A percentile compares a stretch with the other conserved stretches of the same genome.
These are phyloP conservation scores for Scedosporium dehoogii DNA, from an alignment of 2,329 filamentous ascomycete genomes.

Conservation along the genomic window DNA sequence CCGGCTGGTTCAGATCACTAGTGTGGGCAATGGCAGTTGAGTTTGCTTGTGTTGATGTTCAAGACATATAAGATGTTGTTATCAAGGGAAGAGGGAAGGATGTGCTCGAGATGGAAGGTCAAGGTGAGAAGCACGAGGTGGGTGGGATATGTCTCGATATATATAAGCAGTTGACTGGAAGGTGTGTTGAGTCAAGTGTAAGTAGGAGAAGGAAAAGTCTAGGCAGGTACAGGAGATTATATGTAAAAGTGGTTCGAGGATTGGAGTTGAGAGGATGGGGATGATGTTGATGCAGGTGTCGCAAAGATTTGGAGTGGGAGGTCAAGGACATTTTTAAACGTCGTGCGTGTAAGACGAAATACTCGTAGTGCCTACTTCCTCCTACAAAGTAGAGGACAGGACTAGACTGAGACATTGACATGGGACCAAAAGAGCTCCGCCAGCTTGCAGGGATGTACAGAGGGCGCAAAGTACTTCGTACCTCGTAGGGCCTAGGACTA, in stretches of 20 bases:
- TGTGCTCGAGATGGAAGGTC: not conserved
- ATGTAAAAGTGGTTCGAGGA: not conserved
- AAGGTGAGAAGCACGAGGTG: not conserved
- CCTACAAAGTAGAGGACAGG: too few relatives aligned
- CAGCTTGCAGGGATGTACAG: too few relatives aligned
- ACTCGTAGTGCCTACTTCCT: not conserved
- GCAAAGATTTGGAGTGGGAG: not conserved
- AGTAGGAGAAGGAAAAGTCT: not conserved
- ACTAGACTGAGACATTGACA: too few relatives aligned
- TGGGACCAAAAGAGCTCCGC: too few relatives aligned
- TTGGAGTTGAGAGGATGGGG: too few relatives aligned
- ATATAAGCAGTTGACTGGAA: not conserved
- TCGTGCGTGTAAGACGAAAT: not conserved
- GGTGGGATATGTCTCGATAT: not conserved
- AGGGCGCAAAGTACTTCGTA: too few relatives aligned
- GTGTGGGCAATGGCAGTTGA: not conserved
- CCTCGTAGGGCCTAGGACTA: too few relatives aligned
- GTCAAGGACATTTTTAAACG: not conserved
- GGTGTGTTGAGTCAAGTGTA: not conserved
- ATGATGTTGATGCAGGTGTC: not conserved
- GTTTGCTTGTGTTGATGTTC: not conserved
- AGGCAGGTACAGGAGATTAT: not conserved
- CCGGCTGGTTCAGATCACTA: not conserved
- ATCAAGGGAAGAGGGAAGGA: not conserved
- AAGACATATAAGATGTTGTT: not conserved